Conservation (phyloP, 2,329 filamentous ascomycete species). For the Xylariomycetidae sp. region DNA sequence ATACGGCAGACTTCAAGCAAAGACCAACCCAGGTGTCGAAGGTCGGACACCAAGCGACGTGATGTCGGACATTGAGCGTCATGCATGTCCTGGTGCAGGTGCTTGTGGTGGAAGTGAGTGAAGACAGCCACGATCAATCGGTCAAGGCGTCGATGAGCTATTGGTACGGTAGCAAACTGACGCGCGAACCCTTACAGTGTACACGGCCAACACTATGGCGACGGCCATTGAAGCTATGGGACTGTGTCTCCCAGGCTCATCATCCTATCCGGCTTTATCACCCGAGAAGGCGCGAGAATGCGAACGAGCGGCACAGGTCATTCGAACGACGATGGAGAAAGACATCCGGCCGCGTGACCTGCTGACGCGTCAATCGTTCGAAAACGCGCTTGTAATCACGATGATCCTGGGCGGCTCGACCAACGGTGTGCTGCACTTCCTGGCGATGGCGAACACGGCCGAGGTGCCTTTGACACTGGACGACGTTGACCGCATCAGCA, state of each 20-base stretch:
- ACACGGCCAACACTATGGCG: conserved; percentile 91
- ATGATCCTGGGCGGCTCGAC: conserved; percentile 90
- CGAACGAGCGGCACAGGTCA: conserved; percentile 70
- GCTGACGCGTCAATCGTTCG: conserved; percentile 72
- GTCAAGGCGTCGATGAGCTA: no score
- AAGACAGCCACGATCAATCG: no score
- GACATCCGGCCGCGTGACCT: conserved; percentile 78
- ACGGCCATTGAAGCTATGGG: conserved; percentile 88
- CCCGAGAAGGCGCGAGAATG: conserved; percentile 86
- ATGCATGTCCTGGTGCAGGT: conserved; percentile 70
- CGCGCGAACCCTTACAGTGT: no score
- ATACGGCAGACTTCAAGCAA: conserved; percentile 71
- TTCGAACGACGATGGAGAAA: conserved; percentile 72
- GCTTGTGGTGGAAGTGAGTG: conserved; percentile 60
- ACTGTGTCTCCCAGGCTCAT: conserved; percentile 74
- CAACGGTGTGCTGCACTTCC: conserved; percentile 81
- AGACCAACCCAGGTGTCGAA: conserved; percentile 52
- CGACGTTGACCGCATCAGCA: conserved; percentile 73
- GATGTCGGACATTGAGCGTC: conserved; percentile 72
- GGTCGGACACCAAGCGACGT: conserved; percentile 70
- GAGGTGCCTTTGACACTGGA: conserved; percentile 71
- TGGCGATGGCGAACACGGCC: conserved; percentile 85
- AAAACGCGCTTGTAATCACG: conserved; percentile 84
- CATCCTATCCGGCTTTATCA: conserved; percentile 72
- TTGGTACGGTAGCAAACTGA: no score